A percentile compares a stretch with the other conserved stretches of the same genome.
phyloP scores from a whole-genome alignment of 163 green algal species.

The Chloromonas sp. region DNA sequence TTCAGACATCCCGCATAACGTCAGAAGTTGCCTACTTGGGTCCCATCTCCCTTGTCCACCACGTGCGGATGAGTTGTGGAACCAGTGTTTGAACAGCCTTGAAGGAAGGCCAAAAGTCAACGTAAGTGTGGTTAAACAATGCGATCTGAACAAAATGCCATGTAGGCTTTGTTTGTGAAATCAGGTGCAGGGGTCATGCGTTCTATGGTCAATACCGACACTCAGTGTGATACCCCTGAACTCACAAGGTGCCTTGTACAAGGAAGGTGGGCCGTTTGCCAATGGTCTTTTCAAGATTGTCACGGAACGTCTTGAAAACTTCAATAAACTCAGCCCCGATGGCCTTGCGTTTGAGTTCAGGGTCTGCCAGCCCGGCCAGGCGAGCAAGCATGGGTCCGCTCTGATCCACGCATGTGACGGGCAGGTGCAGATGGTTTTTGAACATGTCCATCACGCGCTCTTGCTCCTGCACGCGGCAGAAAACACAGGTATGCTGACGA shows the following conservation, averaged over 20 bases:
- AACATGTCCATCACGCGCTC: conserved; percentile 96
- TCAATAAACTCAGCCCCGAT: conserved; percentile 96
- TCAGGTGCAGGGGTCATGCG: not conserved
- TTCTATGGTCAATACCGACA: not conserved
- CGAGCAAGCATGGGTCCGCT: conserved; percentile 63
- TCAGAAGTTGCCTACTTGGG: no score
- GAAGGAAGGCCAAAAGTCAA: no score
- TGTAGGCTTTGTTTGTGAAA: not conserved
- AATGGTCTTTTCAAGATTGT: conserved; percentile 66
- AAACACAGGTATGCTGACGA: not conserved
- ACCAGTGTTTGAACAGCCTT: no score
- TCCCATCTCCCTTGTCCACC: no score
- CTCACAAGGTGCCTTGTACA: conserved; percentile 68
- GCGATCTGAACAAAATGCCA: no score
- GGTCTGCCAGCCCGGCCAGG: conserved; percentile 85
- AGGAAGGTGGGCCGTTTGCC: conserved; percentile 83
- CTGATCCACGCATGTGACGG: conserved; percentile 90
- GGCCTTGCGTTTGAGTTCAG: conserved; percentile 94
- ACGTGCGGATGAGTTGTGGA: no score
- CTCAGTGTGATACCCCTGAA: not conserved
- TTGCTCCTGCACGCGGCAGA: conserved; percentile 58
- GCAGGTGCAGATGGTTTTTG: conserved; percentile 91
- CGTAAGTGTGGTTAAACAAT: no score
- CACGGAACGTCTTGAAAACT: conserved; percentile 71
- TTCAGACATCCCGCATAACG: no score